These are phyloP conservation scores for Nyssa sinensis DNA, from an alignment of 148 eudicot genomes.

Conservation along the genomic window DNA sequence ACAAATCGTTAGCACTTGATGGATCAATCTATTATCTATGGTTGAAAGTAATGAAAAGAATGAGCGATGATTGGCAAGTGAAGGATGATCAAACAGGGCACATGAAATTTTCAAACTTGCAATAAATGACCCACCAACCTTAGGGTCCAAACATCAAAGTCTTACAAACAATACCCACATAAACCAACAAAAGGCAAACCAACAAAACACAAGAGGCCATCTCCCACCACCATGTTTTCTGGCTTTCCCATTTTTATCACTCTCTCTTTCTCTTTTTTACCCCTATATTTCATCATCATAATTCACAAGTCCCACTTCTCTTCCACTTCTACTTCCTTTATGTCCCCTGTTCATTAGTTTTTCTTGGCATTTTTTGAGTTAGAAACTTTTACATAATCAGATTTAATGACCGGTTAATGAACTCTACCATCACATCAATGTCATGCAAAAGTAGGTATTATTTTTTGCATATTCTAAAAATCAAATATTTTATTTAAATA, in stretches of 20 bases:
- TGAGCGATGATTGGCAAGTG: neutral
- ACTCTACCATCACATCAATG: no score
- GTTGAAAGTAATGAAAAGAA: neutral
- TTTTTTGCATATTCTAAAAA: no score
- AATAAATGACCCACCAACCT: slow-evolving; percentile 22
- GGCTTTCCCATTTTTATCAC: slow-evolving; percentile 4
- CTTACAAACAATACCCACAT: slow-evolving; percentile 12
- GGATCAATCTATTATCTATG: no score
- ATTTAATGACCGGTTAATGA: no score
- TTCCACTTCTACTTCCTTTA: slow-evolving; percentile 2
- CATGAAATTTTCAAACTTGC: slow-evolving; percentile 23
- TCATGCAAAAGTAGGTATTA: no score
- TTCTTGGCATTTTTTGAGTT: neutral
- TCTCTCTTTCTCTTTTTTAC: neutral
- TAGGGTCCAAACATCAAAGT: slow-evolving; percentile 9
- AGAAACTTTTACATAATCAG: no score
- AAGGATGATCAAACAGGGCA: slow-evolving; percentile 12
- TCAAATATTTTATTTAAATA: no score
- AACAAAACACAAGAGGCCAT: neutral
- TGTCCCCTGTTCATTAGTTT: neutral
- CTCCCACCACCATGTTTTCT: slow-evolving; percentile 20
- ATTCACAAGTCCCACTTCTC: slow-evolving; percentile 14
- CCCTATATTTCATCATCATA: slow-evolving; percentile 12
- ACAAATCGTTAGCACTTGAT: neutral
- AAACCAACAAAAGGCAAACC: slow-evolving; percentile 8